phyloP scores from a whole-genome alignment of 2,329 filamentous ascomycete species.

The Colletotrichum sp. region DNA sequence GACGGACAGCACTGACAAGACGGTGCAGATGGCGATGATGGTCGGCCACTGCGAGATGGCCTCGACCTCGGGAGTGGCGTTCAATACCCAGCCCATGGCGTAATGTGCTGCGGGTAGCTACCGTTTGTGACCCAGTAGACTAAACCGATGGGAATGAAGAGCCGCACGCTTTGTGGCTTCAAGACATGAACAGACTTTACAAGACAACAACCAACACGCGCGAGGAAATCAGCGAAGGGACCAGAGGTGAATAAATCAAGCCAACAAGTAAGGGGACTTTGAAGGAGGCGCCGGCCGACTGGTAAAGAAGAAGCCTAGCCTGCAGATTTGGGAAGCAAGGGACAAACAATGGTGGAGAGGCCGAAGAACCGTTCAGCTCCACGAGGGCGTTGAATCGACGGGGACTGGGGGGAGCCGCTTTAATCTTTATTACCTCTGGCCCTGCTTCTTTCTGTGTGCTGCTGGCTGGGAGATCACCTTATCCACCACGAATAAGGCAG shows the following conservation, averaged over 20 bases:
- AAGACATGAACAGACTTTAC: background rate
- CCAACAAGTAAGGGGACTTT: background rate
- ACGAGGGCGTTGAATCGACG: background rate
- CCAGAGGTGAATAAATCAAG: background rate
- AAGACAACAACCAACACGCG: background rate
- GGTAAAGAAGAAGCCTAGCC: background rate
- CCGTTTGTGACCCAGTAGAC: background rate
- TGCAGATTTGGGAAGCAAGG: background rate
- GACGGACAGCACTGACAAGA: conserved; percentile 47
- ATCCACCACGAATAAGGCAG: background rate
- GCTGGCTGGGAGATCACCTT: background rate
- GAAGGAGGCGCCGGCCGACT: background rate
- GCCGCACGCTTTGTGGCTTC: background rate
- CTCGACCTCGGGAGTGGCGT: conserved; percentile 52
- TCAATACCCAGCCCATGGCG: conserved; percentile 55
- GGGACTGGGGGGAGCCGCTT: background rate
- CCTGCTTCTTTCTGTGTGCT: background rate
- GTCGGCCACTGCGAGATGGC: conserved; percentile 49
- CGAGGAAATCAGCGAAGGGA: background rate
- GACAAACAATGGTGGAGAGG: background rate
- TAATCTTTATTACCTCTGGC: background rate
- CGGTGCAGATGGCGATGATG: conserved; percentile 54
- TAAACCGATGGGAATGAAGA: background rate
- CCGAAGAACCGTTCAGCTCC: background rate
- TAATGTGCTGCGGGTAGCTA: background rate